These are phyloP conservation scores for Colletotrichum sojae DNA, from an alignment of 2,329 filamentous ascomycete species.

Conservation along the genomic window DNA sequence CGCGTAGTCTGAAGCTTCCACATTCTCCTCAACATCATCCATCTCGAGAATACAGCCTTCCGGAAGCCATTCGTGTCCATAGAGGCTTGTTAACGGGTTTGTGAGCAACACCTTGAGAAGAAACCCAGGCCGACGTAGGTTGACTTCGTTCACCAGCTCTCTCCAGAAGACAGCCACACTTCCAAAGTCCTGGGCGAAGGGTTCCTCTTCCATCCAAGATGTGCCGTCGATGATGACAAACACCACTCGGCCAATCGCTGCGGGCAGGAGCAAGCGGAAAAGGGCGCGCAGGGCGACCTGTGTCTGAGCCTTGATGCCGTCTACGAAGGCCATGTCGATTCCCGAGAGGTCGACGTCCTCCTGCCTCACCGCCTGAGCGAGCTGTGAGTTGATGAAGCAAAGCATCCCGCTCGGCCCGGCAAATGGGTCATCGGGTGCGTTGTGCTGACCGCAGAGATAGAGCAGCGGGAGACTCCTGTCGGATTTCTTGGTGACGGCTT, in stretches of 20 bases:
- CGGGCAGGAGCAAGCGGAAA: constrained; percentile 1
- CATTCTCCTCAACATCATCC: constrained; percentile 19
- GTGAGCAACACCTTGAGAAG: constrained; percentile 21
- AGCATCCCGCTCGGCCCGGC: constrained; percentile 3
- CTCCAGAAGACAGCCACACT: constrained; percentile 1
- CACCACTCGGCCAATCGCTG: neutral
- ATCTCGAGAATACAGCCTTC: constrained; percentile 5
- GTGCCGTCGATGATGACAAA: constrained; percentile 17
- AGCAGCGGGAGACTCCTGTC: constrained; percentile 4
- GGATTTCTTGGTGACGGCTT: neutral
- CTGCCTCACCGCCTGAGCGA: neutral
- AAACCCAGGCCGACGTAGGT: neutral
- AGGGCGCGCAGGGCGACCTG: neutral
- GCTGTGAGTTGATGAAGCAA: constrained; percentile 8
- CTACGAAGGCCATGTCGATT: constrained; percentile 9
- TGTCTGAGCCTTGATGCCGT: constrained; percentile 7
- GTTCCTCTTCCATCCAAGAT: constrained; percentile 9
- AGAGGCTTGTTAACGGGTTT: constrained; percentile 10
- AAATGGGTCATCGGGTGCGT: neutral
- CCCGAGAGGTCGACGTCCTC: constrained; percentile 21
- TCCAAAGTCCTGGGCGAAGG: neutral
- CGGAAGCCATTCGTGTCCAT: neutral
- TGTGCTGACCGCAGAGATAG: constrained; percentile 23
- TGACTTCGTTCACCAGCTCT: constrained; percentile 5
- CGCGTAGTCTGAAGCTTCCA: neutral